Conservation (phyloP, 2,329 filamentous ascomycete species). For the Phaeosphaeria sp. region DNA sequence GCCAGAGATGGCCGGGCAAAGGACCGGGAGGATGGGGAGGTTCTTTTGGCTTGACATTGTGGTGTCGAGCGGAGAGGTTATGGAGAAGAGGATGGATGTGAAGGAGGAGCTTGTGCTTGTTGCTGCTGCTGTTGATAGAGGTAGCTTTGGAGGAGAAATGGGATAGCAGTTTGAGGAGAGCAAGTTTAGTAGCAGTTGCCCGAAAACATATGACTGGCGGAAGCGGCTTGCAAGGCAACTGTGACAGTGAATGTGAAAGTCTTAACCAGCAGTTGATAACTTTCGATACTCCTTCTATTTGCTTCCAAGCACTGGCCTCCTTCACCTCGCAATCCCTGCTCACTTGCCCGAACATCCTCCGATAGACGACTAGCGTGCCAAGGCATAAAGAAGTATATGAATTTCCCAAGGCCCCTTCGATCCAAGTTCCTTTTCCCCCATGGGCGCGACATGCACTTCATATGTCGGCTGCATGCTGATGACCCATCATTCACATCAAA, state of each 20-base stretch:
- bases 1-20: conserved; percentile 1
- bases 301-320: neutral
- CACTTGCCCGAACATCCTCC: neutral
- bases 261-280: neutral
- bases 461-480: neutral
- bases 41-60: conserved; percentile 2
- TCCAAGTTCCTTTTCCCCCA: neutral
- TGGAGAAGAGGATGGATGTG: neutral
- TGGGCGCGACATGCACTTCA: neutral
- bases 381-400: neutral
- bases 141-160: neutral
- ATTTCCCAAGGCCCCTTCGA: neutral
- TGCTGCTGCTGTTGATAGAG: neutral
- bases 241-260: neutral
- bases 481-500: neutral
- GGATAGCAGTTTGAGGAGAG: neutral
- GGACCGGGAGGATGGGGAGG: neutral
- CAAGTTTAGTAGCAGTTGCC: neutral
- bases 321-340: neutral
- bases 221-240: neutral
- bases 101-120: neutral
- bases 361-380: neutral
- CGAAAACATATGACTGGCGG: neutral
- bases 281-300: neutral
- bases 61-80: neutral